These are phyloP conservation scores for Annulohypoxylon maeteangense DNA, from an alignment of 495 filamentous ascomycete genomes.

Conservation along the genomic window DNA sequence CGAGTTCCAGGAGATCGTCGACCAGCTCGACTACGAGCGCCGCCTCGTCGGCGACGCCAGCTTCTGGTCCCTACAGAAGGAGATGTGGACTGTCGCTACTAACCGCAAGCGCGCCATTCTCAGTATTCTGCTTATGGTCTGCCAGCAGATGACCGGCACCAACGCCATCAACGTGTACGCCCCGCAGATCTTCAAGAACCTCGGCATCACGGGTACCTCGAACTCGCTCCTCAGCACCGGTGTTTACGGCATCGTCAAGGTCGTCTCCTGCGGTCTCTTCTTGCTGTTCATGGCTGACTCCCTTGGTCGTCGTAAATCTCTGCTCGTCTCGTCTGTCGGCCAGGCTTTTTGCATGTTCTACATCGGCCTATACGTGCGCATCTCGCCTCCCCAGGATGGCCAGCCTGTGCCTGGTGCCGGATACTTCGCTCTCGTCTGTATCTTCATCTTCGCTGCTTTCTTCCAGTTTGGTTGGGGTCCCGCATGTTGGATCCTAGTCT, in stretches of 20 bases:
- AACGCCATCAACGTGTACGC: conserved; percentile 77
- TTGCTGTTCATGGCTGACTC: conserved; percentile 77
- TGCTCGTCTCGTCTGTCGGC: conserved; percentile 78
- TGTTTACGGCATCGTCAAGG: conserved; percentile 72
- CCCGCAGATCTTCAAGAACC: conserved; percentile 73
- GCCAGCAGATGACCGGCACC: conserved; percentile 76
- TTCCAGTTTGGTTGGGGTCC: conserved; percentile 86
- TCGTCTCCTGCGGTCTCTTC: conserved; percentile 67
- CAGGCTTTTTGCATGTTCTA: conserved; percentile 80
- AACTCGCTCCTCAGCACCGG: conserved; percentile 69
- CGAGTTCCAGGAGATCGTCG: conserved; percentile 72
- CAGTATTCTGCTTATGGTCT: conserved; percentile 72
- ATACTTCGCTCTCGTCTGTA: conserved; percentile 74
- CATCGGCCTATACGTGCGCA: conserved; percentile 81
- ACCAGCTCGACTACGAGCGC: conserved; percentile 77
- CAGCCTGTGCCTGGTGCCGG: conserved; percentile 54
- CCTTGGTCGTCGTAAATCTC: conserved; percentile 73
- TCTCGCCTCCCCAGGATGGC: conserved; percentile 68
- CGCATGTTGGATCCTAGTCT: conserved; percentile 80
- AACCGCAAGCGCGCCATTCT: conserved; percentile 72
- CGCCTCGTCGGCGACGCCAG: conserved; percentile 68
- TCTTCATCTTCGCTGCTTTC: conserved; percentile 79
- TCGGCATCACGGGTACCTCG: conserved; percentile 64
- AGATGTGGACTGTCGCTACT: conserved; percentile 75
- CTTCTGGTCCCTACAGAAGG: conserved; percentile 72